phyloP scores from a whole-genome alignment of 257 asterid genomes.

The Forsythia viridissima region DNA sequence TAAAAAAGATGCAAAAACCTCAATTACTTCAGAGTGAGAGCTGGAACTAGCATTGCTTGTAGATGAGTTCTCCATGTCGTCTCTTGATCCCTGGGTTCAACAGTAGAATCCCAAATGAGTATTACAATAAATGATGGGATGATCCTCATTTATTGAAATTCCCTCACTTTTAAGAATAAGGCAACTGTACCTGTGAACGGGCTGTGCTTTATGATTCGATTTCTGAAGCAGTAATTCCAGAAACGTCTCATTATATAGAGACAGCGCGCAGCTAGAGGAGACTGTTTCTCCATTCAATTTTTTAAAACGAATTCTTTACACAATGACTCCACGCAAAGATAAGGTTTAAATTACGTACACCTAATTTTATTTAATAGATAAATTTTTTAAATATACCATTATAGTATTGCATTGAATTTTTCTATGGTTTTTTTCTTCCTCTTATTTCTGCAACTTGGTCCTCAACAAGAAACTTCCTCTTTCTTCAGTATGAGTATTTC shows the following conservation, averaged over 20 bases:
- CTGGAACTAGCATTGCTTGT: constrained; percentile 31
- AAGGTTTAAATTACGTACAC: too few species aligned
- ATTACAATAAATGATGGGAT: not conserved
- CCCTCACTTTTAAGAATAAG: not conserved
- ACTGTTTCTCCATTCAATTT: not conserved
- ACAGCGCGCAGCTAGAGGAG: not conserved
- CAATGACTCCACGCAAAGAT: too few species aligned
- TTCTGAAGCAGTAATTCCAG: constrained; percentile 46
- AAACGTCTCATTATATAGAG: constrained; percentile 56
- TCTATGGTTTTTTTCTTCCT: not conserved
- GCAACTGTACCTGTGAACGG: constrained; percentile 42
- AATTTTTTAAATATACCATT: too few species aligned
- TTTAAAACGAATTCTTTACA: too few species aligned
- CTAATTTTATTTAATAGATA: not conserved
- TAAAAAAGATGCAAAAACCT: constrained; percentile 4
- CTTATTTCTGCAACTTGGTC: not conserved
- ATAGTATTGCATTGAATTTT: too few species aligned
- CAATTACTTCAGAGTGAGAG: constrained; percentile 36
- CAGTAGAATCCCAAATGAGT: constrained; percentile 13
- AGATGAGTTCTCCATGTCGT: constrained; percentile 52
- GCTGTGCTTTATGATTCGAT: constrained; percentile 19
- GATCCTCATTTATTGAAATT: not conserved
- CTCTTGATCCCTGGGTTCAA: constrained; percentile 41
- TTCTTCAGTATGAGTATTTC: too few species aligned
- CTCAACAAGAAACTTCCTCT: not conserved